Percentiles rank a stretch among this genome's conserved stretches.
Evolutionary conservation across 1,284 basidiomycete genomes (phyloP).

Genomic region (Cutaneotrichosporon sp.): DNA sequence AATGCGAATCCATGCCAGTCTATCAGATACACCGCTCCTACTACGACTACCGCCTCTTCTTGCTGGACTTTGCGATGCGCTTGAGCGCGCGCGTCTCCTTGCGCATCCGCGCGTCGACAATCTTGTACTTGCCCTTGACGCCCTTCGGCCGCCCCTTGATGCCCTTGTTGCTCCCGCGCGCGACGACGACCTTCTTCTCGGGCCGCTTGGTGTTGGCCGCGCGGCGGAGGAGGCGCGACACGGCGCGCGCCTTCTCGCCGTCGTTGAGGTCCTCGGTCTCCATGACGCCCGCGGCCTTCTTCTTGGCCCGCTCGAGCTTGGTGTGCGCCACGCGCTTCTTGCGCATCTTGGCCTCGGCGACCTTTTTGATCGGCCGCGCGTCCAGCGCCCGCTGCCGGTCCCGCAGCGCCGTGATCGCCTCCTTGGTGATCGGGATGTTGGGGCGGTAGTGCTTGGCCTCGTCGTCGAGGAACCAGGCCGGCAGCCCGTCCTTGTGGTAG

Average conservation of each 20-base stretch:
- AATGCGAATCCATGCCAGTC: neutral
- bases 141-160: slow-evolving; percentile 93
- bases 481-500: slow-evolving; percentile 87
- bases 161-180: slow-evolving; percentile 85
- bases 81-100: slow-evolving; percentile 50
- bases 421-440: slow-evolving; percentile 96
- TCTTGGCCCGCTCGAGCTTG: slow-evolving; percentile 86
- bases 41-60: slow-evolving; percentile 36
- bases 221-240: slow-evolving; percentile 86
- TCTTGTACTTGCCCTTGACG: slow-evolving; percentile 87
- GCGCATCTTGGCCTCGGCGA: slow-evolving; percentile 96
- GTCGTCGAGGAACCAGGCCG: slow-evolving; percentile 97
- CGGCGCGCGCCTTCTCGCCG: slow-evolving; percentile 89
- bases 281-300: slow-evolving; percentile 95
- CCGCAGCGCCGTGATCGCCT: slow-evolving; percentile 82
- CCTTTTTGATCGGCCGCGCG: slow-evolving; percentile 97
- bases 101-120: slow-evolving; percentile 70
- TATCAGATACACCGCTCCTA: neutral
- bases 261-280: slow-evolving; percentile 88
- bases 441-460: slow-evolving; percentile 90
- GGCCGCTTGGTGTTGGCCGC: slow-evolving; percentile 64
- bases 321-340: slow-evolving; percentile 91
- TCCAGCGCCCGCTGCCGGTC: slow-evolving; percentile 92
- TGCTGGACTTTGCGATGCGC: slow-evolving; percentile 45
- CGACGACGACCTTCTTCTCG: slow-evolving; percentile 84